Base-by-base conservation (phyloP, 306 rosid genomes). In the barrel medic (Medicago truncatula) region DNA sequence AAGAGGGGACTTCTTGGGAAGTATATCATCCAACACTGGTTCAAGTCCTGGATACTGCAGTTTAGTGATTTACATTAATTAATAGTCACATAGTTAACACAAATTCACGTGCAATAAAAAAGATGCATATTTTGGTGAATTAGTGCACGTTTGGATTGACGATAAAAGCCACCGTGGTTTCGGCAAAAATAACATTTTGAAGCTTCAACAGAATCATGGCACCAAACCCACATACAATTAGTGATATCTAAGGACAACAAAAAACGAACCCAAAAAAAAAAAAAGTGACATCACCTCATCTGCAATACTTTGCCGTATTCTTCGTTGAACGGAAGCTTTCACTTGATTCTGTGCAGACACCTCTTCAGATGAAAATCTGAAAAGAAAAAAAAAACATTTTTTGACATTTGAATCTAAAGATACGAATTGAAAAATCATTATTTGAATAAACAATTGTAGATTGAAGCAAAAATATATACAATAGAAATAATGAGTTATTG, bases 271-370 rank as follows among this genome's bases (percentile, higher is more conserved):
- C 14, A 21, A 70, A 62, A 47, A 54, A 63, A 47, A 54, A 12
- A 28, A 28, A 28, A 12, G 23, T 46, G 52, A 23, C 49, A 47
- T 85, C 83, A 95, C 98, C 96, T 95, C 98, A 58, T 95, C 98
- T 1, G 98, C 98, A 80, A 95, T 95, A 71, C 98, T 95, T 82
- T 95, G 98, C 18, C 92, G 85, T 73, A 95, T 95, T 85, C 77
- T 95, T 47, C 98, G 86, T 72, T 95, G 97, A 56, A 95, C 97
- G 23, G 97, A 95, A 6, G 98, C 98, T 86, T 95, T 95, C 70
- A 92, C 98, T 91, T 95, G 98, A 78, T 95, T 95, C 85, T 95
- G 98, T 69, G 93, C 98, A 76, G 98, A 95, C 14, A 95, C 97
- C 6, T 95, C 97, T 78, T 95, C 98, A 38, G 89, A 57, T 18